Percentiles rank a stretch among this genome's conserved stretches.
phyloP scores from a whole-genome alignment of 2,329 filamentous ascomycete species.

The Talaromyces sp. region DNA sequence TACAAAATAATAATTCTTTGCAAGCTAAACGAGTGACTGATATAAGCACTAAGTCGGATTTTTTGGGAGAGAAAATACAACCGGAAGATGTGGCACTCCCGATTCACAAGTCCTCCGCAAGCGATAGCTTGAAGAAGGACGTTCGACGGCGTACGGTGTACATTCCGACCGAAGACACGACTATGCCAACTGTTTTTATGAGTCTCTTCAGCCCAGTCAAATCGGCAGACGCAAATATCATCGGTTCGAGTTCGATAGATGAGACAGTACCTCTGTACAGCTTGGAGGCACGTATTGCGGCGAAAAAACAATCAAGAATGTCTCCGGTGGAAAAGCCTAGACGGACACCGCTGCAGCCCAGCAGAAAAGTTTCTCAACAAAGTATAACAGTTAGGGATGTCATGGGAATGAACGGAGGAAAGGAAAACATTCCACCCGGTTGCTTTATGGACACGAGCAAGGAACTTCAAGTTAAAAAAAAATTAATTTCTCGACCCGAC shows the following conservation, averaged over 20 bases:
- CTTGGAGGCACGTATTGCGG: conserved; percentile 34
- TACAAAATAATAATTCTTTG: conserved; percentile 5
- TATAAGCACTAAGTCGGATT: conserved; percentile 10
- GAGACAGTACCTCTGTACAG: conserved; percentile 25
- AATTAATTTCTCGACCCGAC: conserved; percentile 17
- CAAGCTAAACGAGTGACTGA: conserved; percentile 4
- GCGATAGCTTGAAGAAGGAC: conserved; percentile 29
- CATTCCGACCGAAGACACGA: conserved; percentile 42
- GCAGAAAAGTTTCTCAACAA: conserved; percentile 40
- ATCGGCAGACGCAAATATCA: conserved; percentile 18
- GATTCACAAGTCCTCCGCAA: conserved; percentile 20
- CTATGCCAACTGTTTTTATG: conserved; percentile 44
- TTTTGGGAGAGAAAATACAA: background rate
- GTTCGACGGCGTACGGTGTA: conserved; percentile 40
- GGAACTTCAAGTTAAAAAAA: conserved; percentile 14
- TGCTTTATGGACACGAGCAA: conserved; percentile 21
- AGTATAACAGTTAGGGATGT: conserved; percentile 43
- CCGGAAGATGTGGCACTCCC: conserved; percentile 15
- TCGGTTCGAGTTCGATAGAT: conserved; percentile 15
- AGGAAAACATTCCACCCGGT: conserved; percentile 61
- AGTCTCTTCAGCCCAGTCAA: conserved; percentile 43
- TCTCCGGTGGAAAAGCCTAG: conserved; percentile 22
- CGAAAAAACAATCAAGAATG: conserved; percentile 31
- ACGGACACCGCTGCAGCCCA: conserved; percentile 50
- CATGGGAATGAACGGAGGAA: conserved; percentile 55